A percentile compares a stretch with the other conserved stretches of the same genome.
Evolutionary conservation across 192 early-diverging fungal genomes (phyloP).

Genomic region (Helicostylum pulchrum): DNA sequence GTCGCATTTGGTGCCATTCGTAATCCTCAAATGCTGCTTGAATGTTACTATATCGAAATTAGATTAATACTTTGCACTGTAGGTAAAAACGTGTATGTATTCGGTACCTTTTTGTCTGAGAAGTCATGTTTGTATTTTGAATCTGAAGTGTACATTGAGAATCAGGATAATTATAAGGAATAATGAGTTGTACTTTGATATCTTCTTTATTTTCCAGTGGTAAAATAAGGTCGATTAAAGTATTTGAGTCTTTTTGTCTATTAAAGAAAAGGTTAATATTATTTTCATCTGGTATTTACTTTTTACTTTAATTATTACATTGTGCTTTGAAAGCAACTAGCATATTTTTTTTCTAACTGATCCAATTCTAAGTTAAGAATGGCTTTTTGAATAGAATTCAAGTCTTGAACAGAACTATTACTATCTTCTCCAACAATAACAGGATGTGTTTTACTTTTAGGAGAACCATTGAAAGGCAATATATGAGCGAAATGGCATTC

Average conservation of each 20-base stretch:
- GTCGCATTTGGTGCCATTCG: slow-evolving; percentile 22
- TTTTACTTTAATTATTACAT: not conserved
- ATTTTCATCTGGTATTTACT: not conserved
- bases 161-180: slow-evolving; percentile 21
- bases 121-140: slow-evolving; percentile 8
- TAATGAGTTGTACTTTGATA: slow-evolving; percentile 15
- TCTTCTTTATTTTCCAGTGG: slow-evolving; percentile 9
- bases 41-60: slow-evolving; percentile 5
- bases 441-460: slow-evolving; percentile 1
- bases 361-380: slow-evolving; percentile 23
- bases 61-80: not conserved
- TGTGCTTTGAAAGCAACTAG: not conserved
- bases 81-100: not conserved
- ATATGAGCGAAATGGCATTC: slow-evolving; percentile 27
- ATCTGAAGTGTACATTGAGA: slow-evolving; percentile 18
- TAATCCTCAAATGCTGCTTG: slow-evolving; percentile 18
- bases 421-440: slow-evolving; percentile 5
- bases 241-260: slow-evolving; percentile 15
- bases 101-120: slow-evolving; percentile 5
- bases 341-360: slow-evolving; percentile 20
- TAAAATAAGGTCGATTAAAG: slow-evolving; percentile 1
- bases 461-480: slow-evolving; percentile 14
- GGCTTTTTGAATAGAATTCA: slow-evolving; percentile 16
- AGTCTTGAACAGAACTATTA: slow-evolving; percentile 1
- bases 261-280: not conserved